Base-by-base conservation (phyloP, 441 rosid genomes). In the Metrosideros polymorpha region DNA sequence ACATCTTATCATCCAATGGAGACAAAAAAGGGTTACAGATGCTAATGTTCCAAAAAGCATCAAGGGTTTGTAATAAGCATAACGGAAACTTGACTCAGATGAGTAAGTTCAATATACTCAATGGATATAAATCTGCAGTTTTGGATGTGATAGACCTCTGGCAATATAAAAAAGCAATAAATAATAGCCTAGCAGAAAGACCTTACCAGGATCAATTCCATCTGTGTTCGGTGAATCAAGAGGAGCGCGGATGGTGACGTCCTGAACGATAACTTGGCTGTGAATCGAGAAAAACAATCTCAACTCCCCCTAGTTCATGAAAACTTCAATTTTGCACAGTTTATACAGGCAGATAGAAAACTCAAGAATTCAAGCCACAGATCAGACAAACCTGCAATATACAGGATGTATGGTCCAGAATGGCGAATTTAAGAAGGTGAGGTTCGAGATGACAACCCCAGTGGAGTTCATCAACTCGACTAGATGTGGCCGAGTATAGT, bases 331-430 rank as follows among this genome's bases (percentile, higher is more conserved):
- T 85, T 89, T 84, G 91, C 87, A 85, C 89, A 85, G 85, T 87
- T 63, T 85, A 83, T 79, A 83, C 84, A 87, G 35, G 59, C 86
- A 85, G 55, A 66, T 85, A 53, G 57, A 89, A 85, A 88, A 66
- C 84, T 59, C 75, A 76, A 27, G 52, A 83, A 53, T 86, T 86
- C 85, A 89, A 87, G 54, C 88, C 56, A 39, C 56, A 85, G 89
- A 82, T 82, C 88, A 83, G 84, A 91, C 93, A 82, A 88, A 95
- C 99, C 99, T 97, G 99, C 99, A 95, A 87, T 96, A 98, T 57
- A 98, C 98, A 32, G 99, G 99, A 87, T 98, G 99, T 91, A 98
- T 94, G 86, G 93, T 98, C 99, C 99, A 98, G 90, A 98, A 96
- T 27, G 99, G 99, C 5, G 99, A 95, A 89, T 98, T 93, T 88